Conservation (phyloP, 2,329 filamentous ascomycete species). For the Phyllosticta citriasiana region DNA sequence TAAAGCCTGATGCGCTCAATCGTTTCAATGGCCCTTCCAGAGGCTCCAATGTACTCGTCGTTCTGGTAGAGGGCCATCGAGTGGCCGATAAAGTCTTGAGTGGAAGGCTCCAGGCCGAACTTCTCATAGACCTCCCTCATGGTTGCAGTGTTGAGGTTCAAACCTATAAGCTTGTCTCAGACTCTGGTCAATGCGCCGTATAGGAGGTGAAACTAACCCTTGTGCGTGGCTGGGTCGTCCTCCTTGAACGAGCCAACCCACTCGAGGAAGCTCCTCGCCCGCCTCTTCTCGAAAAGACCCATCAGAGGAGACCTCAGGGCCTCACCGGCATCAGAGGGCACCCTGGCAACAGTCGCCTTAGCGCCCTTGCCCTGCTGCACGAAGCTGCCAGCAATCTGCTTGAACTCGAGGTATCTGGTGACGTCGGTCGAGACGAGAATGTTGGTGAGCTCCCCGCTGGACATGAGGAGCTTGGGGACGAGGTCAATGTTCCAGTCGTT, state of each 20-base stretch:
- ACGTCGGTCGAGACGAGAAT: conserved; percentile 91
- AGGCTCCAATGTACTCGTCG: conserved; percentile 70
- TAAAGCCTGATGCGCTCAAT: conserved; percentile 92
- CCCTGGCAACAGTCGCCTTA: conserved; percentile 91
- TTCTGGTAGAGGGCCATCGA: conserved; percentile 94
- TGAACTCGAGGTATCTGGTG: conserved; percentile 44
- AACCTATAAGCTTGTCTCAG: conserved; percentile 38
- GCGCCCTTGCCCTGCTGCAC: conserved; percentile 78
- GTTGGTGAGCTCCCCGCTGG: conserved; percentile 95
- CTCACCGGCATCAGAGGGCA: conserved; percentile 85
- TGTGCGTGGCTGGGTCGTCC: conserved; percentile 77
- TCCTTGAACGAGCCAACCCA: conserved; percentile 83
- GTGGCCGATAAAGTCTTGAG: conserved; percentile 93
- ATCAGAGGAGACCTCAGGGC: conserved; percentile 83
- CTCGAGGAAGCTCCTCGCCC: conserved; percentile 93
- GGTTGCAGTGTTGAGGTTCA: conserved; percentile 67
- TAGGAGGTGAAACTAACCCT: conserved; percentile 49
- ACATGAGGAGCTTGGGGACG: conserved; percentile 97
- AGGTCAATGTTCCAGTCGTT: conserved; percentile 99
- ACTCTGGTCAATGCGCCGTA: background rate
- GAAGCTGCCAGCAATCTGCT: conserved; percentile 78
- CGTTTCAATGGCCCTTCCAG: conserved; percentile 68
- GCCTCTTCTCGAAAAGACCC: conserved; percentile 95
- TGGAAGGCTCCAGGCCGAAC: conserved; percentile 80
- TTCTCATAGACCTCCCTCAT: conserved; percentile 99